Base-by-base conservation (phyloP, 805 yeast species). In the Schwanniomyces sp. region DNA sequence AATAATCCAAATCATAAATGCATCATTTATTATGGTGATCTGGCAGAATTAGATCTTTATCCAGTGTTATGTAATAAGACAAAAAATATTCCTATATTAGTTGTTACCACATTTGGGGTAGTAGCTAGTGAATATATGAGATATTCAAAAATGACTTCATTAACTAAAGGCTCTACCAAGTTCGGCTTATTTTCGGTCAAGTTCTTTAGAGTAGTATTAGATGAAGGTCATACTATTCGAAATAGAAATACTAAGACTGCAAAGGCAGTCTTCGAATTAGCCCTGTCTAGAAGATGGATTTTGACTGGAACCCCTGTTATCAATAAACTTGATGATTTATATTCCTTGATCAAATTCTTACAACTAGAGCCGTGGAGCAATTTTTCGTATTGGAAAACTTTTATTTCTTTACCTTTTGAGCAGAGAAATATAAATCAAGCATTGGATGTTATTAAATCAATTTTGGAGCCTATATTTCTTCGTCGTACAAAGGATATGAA, bases 251-350 rank as follows among this genome's bases (percentile, higher is more conserved):
- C 96, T 1, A 85, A 85, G 49, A 85, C 96, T 0, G 83, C 97
- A 0, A 85, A 83, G 52, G 86, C 97, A 0, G 77, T 91, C 7
- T 81, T 80, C 64, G 86, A 80, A 18, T 59, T 91, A n/a, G 58
- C 67, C 8, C 82, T 88, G 56, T 70, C 75, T 16, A 73, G 94
- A 42, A 81, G 82, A 50, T 91, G 98, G 98, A 74, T 86, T 3
- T 70, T 92, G 41, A 90, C 97, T 0, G 98, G 98, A 7, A 91
- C 98, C 0, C 97, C 98, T 0, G 88, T 91, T 26, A 86, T 91
- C 34, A 91, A 91, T 63, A 71, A 91, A 52, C 71, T 92, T 8
- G 97, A 92, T 63, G 98, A 92, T 63, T 67, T 92, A 41, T 91
- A 80, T 60, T 85, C 96, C 5, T 66, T 91, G 42, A 80, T 91